A percentile compares a stretch with the other conserved stretches of the same genome.
Conservation (phyloP, 352 stramenopile genomes). For the Phytophthora idaei region DNA sequence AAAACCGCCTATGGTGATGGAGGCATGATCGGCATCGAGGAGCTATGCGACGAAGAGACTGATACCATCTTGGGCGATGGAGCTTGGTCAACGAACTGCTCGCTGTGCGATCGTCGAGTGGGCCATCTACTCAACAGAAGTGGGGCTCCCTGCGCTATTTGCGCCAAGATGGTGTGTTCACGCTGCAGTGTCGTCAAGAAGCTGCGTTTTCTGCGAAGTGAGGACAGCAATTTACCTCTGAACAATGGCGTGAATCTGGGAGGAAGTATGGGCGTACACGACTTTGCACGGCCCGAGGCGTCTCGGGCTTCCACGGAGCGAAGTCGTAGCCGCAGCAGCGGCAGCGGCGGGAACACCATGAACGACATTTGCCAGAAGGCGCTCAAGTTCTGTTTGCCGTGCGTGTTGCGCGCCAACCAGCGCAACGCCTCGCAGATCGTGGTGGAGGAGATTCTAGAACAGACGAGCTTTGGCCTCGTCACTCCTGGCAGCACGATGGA, state of each 20-base stretch:
- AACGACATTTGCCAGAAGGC: slow-evolving; percentile 49
- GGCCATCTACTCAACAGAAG: slow-evolving; percentile 42
- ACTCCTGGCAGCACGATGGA: slow-evolving; percentile 22
- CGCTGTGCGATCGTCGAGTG: slow-evolving; percentile 43
- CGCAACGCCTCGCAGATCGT: slow-evolving; percentile 49
- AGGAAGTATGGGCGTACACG: slow-evolving; percentile 32
- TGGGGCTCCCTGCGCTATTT: slow-evolving; percentile 39
- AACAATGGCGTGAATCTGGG: slow-evolving; percentile 21
- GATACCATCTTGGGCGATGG: slow-evolving; percentile 7
- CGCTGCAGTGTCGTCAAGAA: slow-evolving; percentile 61
- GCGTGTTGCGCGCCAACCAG: slow-evolving; percentile 47
- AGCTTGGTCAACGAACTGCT: slow-evolving; percentile 35
- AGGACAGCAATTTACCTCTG: slow-evolving; percentile 16
- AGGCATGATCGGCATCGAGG: slow-evolving; percentile 43
- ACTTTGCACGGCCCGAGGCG: slow-evolving; percentile 32
- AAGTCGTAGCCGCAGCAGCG: slow-evolving; percentile 32
- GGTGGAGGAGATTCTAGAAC: slow-evolving; percentile 45
- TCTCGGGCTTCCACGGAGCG: slow-evolving; percentile 36
- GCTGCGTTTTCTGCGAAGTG: slow-evolving; percentile 40
- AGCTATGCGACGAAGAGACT: slow-evolving; percentile 33
- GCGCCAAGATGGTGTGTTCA: slow-evolving; percentile 44
- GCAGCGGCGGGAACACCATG: slow-evolving; percentile 28
- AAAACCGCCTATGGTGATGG: slow-evolving; percentile 24
- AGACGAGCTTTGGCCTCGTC: slow-evolving; percentile 29
- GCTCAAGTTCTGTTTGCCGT: slow-evolving; percentile 57